These are phyloP conservation scores for Penicillium sp. DNA, from an alignment of 2,329 filamentous ascomycete species.

Conservation along the genomic window DNA sequence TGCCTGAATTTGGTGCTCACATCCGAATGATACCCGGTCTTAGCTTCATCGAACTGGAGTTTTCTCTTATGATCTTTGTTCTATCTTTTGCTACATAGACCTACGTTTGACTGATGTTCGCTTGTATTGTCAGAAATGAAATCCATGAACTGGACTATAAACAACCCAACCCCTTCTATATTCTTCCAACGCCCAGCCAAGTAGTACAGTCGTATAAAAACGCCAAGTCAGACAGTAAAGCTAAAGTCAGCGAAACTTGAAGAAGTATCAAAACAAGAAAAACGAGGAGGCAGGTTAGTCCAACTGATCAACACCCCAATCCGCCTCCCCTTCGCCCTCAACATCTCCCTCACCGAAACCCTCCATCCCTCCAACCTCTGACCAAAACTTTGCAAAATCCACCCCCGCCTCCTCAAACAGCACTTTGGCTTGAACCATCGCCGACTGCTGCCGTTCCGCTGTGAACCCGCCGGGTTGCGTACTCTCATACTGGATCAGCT, in stretches of 20 bases:
- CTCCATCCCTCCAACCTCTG: constrained; percentile 67
- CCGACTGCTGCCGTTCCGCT: constrained; percentile 70
- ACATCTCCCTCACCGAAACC: constrained; percentile 51
- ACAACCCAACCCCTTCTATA: constrained; percentile 5
- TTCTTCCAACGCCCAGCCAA: constrained; percentile 2
- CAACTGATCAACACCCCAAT: constrained; percentile 58
- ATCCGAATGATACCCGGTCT: background rate
- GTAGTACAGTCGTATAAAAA: background rate
- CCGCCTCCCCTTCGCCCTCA: constrained; percentile 64
- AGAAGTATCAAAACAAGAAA: background rate
- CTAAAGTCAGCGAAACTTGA: background rate
- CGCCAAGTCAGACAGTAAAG: background rate
- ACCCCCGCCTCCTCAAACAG: constrained; percentile 76
- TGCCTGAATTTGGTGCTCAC: background rate
- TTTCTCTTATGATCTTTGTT: background rate
- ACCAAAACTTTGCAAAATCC: constrained; percentile 83
- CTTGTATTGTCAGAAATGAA: background rate
- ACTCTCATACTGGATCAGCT: constrained; percentile 87
- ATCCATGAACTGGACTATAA: background rate
- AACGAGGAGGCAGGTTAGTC: constrained; percentile 32
- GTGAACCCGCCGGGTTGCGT: constrained; percentile 79
- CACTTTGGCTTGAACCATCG: constrained; percentile 74
- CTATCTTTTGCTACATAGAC: background rate
- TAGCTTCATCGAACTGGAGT: background rate
- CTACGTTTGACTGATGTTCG: background rate